These are phyloP conservation scores for Haplosporangium sp. DNA, from an alignment of 371 early-diverging fungal genomes.

Conservation along the genomic window DNA sequence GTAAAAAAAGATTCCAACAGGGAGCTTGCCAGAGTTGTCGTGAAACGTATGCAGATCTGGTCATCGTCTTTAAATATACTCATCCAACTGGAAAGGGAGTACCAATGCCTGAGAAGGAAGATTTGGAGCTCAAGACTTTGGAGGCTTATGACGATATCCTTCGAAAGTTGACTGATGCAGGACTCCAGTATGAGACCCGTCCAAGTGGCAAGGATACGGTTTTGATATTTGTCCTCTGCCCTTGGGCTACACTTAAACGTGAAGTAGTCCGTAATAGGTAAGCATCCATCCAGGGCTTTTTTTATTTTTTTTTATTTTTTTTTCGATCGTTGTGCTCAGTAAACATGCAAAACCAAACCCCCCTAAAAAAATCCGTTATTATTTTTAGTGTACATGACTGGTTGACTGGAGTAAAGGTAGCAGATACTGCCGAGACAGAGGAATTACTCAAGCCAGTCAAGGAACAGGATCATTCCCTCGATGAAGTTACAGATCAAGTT, in stretches of 20 bases:
- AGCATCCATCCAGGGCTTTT: not conserved
- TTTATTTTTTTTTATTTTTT: too few relatives aligned
- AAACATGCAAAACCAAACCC: too few relatives aligned
- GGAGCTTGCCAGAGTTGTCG: conserved; percentile 26
- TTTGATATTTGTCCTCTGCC: conserved; percentile 35
- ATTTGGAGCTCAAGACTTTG: conserved; percentile 23
- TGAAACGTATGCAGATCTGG: conserved; percentile 34
- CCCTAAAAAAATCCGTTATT: not conserved
- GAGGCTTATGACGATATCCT: conserved; percentile 35
- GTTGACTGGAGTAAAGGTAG: conserved; percentile 63
- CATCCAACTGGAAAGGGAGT: conserved; percentile 5
- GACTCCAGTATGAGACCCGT: conserved; percentile 37
- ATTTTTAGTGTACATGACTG: conserved; percentile 70
- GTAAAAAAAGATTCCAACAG: not conserved
- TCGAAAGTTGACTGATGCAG: conserved; percentile 16
- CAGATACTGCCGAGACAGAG: conserved; percentile 20
- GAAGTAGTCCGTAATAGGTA: conserved; percentile 34
- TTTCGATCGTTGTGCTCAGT: too few relatives aligned
- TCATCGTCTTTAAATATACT: conserved; percentile 34
- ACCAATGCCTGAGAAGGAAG: conserved; percentile 8
- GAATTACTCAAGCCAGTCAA: conserved; percentile 29
- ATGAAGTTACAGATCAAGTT: conserved; percentile 72
- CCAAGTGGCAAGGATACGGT: conserved; percentile 31
- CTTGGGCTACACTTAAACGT: conserved; percentile 38
- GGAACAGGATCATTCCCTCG: conserved; percentile 23